Percentiles rank a stretch among this genome's conserved stretches.
These are phyloP conservation scores for Senna siamea DNA, from an alignment of 306 rosid genomes.

Conservation along the genomic window DNA sequence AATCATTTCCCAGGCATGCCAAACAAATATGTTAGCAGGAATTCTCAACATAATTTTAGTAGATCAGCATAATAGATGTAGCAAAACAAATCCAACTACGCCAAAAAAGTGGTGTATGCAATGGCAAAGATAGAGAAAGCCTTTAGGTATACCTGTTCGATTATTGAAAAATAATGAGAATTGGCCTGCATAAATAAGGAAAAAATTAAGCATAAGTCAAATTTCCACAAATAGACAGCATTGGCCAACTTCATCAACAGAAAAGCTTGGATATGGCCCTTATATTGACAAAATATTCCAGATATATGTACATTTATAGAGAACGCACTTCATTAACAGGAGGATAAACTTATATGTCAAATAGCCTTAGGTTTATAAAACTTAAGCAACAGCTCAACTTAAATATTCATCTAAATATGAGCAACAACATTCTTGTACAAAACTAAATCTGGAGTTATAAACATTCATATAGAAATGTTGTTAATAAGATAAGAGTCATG, in stretches of 20 bases:
- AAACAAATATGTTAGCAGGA: conserved; percentile 4
- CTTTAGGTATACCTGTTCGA: conserved; percentile 85
- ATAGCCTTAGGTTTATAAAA: conserved; percentile 7
- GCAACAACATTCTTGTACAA: neutral
- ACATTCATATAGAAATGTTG: neutral
- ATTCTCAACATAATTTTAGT: conserved; percentile 24
- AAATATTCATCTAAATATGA: neutral
- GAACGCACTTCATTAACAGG: conserved; percentile 11
- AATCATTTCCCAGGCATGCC: conserved; percentile 22
- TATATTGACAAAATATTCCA: conserved; percentile 11
- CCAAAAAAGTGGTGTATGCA: conserved; percentile 2
- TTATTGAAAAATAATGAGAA: conserved; percentile 88
- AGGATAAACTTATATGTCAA: neutral
- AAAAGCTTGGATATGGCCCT: conserved; percentile 26
- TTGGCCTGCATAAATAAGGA: conserved; percentile 81
- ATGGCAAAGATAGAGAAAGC: conserved; percentile 37
- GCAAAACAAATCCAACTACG: neutral
- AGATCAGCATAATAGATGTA: neutral
- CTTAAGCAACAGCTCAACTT: conserved; percentile 4
- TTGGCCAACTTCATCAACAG: conserved; percentile 8
- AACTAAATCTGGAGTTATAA: conserved; percentile 14
- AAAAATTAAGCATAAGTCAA: conserved; percentile 36
- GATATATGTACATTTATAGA: neutral
- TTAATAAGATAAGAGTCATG: conserved; percentile 2
- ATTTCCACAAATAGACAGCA: conserved; percentile 20